Percentiles rank a stretch among this genome's conserved stretches.
phyloP scores from a whole-genome alignment of 768 basidiomycete species.

The Suillus alpinus region DNA sequence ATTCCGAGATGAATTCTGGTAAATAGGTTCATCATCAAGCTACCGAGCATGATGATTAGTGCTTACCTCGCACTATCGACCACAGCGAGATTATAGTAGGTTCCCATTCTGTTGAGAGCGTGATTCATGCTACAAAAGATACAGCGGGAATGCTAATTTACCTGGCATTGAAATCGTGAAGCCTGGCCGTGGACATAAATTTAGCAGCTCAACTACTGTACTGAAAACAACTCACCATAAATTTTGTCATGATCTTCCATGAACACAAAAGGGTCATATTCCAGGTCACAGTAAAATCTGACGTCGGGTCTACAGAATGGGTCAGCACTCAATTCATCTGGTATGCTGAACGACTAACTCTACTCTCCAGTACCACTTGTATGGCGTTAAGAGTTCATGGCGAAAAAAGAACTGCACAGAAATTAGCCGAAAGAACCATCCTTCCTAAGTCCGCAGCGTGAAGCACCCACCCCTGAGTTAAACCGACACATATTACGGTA shows the following conservation, averaged over 20 bases:
- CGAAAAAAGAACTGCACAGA: constrained; percentile 48
- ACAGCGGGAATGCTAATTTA: background rate
- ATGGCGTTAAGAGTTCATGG: constrained; percentile 50
- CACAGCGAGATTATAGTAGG: constrained; percentile 65
- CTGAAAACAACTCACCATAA: constrained; percentile 36
- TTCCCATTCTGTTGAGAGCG: constrained; percentile 42
- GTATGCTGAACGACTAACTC: constrained; percentile 35
- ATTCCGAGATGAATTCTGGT: constrained; percentile 52
- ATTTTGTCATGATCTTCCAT: constrained; percentile 54
- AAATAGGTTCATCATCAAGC: constrained; percentile 37
- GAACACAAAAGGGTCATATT: constrained; percentile 50
- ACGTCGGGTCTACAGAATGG: constrained; percentile 39
- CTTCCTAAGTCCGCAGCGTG: background rate
- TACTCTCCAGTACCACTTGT: constrained; percentile 65
- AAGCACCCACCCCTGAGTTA: constrained; percentile 56
- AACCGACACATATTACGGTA: constrained; percentile 79
- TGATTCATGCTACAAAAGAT: background rate
- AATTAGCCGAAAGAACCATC: constrained; percentile 5
- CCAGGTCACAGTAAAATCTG: constrained; percentile 53
- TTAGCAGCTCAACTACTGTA: background rate
- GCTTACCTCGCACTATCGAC: constrained; percentile 51
- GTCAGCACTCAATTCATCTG: background rate
- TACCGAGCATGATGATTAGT: constrained; percentile 31
- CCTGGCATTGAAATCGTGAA: constrained; percentile 60
- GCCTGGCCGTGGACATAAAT: constrained; percentile 25